Base-by-base conservation (phyloP, 2,329 filamentous ascomycete species). In the Zelopaecilomyces penicillatus region DNA sequence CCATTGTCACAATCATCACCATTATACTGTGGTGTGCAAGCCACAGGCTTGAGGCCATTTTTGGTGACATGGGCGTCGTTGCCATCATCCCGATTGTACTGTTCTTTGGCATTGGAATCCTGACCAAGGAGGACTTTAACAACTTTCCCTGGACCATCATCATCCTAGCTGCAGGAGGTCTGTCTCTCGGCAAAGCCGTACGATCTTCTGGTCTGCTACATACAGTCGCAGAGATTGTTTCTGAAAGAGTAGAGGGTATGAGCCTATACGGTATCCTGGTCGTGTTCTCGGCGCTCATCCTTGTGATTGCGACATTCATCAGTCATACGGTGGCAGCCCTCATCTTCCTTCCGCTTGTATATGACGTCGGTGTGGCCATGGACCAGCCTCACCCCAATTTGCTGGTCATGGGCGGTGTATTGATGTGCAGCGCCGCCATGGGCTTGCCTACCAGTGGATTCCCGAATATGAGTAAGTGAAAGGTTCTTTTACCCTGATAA, bases 91-190 rank as follows among this genome's bases (percentile, higher is more conserved):
- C 93, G 5, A 84, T 98, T 42, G 85, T 95, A 3, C 74, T 96
- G 36, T 98, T 98, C 75, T 98, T 98, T 57, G 93, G 93, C 44
- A 90, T 89, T 2, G 93, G 93, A 8, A 91, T 97, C 53, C 74
- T 98, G 30, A 97, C 90, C 40, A 98, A 97, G 67, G 93, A 97
- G 66, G 93, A 98, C 67, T 98, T 98, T 63, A 98, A 98, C 73
- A 98, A 98, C 65, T 98, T 98, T 65, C 84, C 96, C 34, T 98
- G 93, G 93, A 98, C 94, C 19, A 98, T 98, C 65, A 96, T 98
- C 66, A 97, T 98, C 58, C 82, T 98, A 19, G 93, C 93, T 0
- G 91, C 93, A 0, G 93, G 93, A 39, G 93, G 93, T 6, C 70
- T 98, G 31, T 89, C 89, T 1, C 80, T 98, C 0, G 93, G 93